Conservation (phyloP, 2,329 filamentous ascomycete genomes). For the Aspergillus sp. region DNA sequence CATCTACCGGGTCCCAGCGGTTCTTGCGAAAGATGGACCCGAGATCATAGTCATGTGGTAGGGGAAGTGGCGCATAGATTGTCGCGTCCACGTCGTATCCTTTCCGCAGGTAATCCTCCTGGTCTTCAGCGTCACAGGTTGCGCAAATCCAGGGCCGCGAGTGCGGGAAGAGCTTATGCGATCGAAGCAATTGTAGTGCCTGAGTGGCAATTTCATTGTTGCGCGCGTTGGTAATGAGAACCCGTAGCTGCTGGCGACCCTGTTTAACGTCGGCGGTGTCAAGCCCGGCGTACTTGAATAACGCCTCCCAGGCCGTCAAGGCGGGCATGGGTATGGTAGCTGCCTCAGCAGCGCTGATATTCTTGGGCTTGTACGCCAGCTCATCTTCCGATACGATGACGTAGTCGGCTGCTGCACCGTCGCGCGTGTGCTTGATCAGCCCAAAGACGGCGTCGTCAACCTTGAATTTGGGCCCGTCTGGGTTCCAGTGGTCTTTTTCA, state of each 20-base stretch:
- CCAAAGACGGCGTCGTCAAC: slow-evolving; percentile 45
- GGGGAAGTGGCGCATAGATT: slow-evolving; percentile 32
- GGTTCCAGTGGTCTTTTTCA: slow-evolving; percentile 27
- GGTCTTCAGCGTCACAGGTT: slow-evolving; percentile 31
- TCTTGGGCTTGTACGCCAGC: slow-evolving; percentile 41
- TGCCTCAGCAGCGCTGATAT: slow-evolving; percentile 37
- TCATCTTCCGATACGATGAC: slow-evolving; percentile 41
- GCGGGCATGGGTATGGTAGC: slow-evolving; percentile 41
- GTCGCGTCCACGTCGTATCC: slow-evolving; percentile 37
- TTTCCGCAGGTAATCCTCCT: slow-evolving; percentile 30
- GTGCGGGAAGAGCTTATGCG: slow-evolving; percentile 34
- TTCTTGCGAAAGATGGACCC: slow-evolving; percentile 32
- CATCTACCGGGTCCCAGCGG: slow-evolving; percentile 40
- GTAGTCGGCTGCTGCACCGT: slow-evolving; percentile 47
- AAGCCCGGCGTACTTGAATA: slow-evolving; percentile 40
- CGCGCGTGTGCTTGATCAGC: slow-evolving; percentile 38
- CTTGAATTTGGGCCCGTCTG: slow-evolving; percentile 40
- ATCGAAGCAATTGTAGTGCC: slow-evolving; percentile 40
- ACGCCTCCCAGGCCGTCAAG: slow-evolving; percentile 46
- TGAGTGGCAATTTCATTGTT: slow-evolving; percentile 41
- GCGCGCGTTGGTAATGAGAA: slow-evolving; percentile 42
- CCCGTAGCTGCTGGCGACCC: slow-evolving; percentile 26
- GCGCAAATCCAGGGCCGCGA: slow-evolving; percentile 41
- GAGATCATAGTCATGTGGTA: slow-evolving; percentile 32
- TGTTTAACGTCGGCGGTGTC: slow-evolving; percentile 25